Percentiles rank a stretch among this genome's conserved stretches.
These are phyloP conservation scores for Penicillium chermesinum DNA, from an alignment of 495 filamentous ascomycete species.

Conservation along the genomic window DNA sequence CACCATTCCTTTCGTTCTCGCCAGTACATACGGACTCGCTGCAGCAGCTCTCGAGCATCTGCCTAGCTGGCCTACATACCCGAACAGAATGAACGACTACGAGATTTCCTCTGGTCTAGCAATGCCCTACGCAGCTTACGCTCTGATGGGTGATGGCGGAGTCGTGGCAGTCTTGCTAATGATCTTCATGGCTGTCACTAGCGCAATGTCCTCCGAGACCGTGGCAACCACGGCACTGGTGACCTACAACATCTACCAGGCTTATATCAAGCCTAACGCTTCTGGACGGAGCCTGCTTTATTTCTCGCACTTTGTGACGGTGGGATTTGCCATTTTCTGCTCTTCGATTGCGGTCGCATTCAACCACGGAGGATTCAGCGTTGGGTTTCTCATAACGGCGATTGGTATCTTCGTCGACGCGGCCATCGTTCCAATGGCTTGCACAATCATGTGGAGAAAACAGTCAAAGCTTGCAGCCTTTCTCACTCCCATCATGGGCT, in stretches of 20 bases:
- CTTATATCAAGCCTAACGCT: constrained; percentile 16
- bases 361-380: constrained; percentile 10
- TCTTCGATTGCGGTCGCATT: constrained; percentile 40
- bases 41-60: constrained; percentile 44
- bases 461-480: constrained; percentile 33
- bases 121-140: constrained; percentile 22
- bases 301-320: background rate
- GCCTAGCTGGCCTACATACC: constrained; percentile 48
- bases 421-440: constrained; percentile 34
- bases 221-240: constrained; percentile 30
- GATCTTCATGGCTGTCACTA: constrained; percentile 33
- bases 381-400: constrained; percentile 37
- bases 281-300: background rate
- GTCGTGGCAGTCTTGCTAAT: constrained; percentile 24
- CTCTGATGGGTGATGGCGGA: constrained; percentile 27
- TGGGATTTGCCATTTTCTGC: constrained; percentile 28
- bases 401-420: constrained; percentile 44
- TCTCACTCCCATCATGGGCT: constrained; percentile 28
- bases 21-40: constrained; percentile 44
- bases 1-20: constrained; percentile 46
- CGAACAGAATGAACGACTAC: constrained; percentile 39
- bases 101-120: constrained; percentile 32
- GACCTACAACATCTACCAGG: constrained; percentile 33
- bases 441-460: constrained; percentile 35
- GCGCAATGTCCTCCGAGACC: constrained; percentile 23